These are phyloP conservation scores for Tillandsia fasciculata DNA, from an alignment of 176 grass and related monocot species.

Conservation along the genomic window DNA sequence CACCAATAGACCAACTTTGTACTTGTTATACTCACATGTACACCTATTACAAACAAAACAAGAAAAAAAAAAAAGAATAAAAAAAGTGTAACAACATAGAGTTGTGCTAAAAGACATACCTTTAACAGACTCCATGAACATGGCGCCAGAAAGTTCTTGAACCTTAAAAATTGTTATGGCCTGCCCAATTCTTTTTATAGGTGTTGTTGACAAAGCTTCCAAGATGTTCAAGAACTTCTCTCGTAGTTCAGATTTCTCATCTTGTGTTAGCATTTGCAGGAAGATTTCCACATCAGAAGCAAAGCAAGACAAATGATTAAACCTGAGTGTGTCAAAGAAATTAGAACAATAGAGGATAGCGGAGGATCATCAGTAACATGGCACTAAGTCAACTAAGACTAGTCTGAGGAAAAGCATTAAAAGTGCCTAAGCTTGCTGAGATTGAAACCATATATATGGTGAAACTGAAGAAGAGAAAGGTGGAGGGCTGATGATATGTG, in stretches of 20 bases:
- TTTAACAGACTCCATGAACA: slow-evolving; percentile 50
- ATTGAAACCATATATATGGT: too few relatives aligned
- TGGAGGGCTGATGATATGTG: too few relatives aligned
- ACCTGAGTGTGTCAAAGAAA: slow-evolving; percentile 40
- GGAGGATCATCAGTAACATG: not conserved
- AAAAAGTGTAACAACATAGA: not conserved
- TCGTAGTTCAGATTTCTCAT: slow-evolving; percentile 57
- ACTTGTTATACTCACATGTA: not conserved
- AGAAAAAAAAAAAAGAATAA: not conserved
- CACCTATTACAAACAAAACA: not conserved
- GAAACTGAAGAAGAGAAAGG: too few relatives aligned
- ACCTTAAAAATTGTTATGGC: slow-evolving; percentile 59
- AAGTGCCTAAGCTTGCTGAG: too few relatives aligned
- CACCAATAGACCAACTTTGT: too few relatives aligned
- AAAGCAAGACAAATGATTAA: slow-evolving; percentile 76
- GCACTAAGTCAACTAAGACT: not conserved
- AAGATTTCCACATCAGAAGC: slow-evolving; percentile 82
- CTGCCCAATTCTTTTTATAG: slow-evolving; percentile 47
- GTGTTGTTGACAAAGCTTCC: slow-evolving; percentile 41
- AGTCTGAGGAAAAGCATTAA: too few relatives aligned
- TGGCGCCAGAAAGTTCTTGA: slow-evolving; percentile 67
- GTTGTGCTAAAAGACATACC: slow-evolving; percentile 20
- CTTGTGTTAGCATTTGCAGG: slow-evolving; percentile 48
- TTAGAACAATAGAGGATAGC: not conserved
- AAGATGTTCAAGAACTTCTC: slow-evolving; percentile 41